Base-by-base conservation (phyloP, 2,329 filamentous ascomycete species). In the Cadophora sp. region DNA sequence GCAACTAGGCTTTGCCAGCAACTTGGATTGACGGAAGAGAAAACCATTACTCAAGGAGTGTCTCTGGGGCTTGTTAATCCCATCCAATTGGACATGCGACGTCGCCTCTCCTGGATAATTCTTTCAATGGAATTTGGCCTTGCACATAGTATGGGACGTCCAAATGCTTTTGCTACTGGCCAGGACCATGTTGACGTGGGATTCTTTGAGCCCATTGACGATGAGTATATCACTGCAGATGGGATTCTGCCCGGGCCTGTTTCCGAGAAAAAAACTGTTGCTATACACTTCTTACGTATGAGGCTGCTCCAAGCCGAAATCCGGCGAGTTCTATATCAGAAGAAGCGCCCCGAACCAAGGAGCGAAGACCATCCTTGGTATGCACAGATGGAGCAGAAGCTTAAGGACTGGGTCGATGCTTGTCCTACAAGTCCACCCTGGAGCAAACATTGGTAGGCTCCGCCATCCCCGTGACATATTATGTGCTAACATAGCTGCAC, bases 211-310 rank as follows among this genome's bases (percentile, higher is more conserved):
- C 85, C 90, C 1, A 90, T 93, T 46, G 91, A 93, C 74, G 96
- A 99, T 79, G 85, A 89, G 62, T 91, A 91, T 78, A 97, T 99
- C 73, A 94, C 91, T 1, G 83, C 87, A 1, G 84, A 90, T 40
- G 94, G 93, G 2, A 91, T 97, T 66, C 82, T 89, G 26, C 86
- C 89, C 0, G 92, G 90, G 0, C 91, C 90, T 5, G 85, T 87
- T 1, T 93, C 92, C 46, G 85, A 94, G 73, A 93, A 92, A 77
- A 99, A 99, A 79, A 88, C 92, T 74, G 90, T 97, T 29, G 91
- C 93, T 2, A 94, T 97, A 69, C 95, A 99, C 78, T 96, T 97
- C 75, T 94, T 94, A 82, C 95, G 92, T 77, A 97, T 97, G 93
- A 87, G 93, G 65, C 80, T 97, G 67, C 83, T 94, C 14, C 94